Evolutionary conservation across 306 rosid species (phyloP).

Genomic region (Prinsepia uniflora): DNA sequence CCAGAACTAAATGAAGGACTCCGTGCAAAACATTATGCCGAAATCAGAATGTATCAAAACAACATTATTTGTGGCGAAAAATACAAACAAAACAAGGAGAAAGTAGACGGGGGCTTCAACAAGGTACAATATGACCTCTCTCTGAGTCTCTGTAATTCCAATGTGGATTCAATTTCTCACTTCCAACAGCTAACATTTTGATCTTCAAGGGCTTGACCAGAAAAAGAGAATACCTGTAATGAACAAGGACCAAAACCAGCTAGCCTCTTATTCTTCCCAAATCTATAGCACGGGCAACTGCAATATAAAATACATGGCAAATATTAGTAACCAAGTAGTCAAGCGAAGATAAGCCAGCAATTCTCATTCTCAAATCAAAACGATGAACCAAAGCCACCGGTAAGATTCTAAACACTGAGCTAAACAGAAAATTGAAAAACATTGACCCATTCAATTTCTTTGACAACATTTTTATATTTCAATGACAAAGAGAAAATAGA

Average conservation of each 20-base stretch:
- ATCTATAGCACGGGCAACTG: constrained; percentile 96
- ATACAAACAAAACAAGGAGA: constrained; percentile 2
- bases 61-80: neutral
- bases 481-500: neutral
- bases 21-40: constrained; percentile 51
- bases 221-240: neutral
- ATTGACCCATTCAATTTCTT: constrained; percentile 1
- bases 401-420: neutral
- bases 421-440: neutral
- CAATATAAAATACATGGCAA: constrained; percentile 30
- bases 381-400: neutral
- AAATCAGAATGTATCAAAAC: constrained; percentile 15
- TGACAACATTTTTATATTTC: neutral
- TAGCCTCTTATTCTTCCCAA: constrained; percentile 86
- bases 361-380: neutral
- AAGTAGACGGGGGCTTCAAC: constrained; percentile 4
- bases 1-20: constrained; percentile 49
- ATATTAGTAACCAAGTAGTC: neutral
- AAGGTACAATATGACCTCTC: too few species aligned
- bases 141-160: too few species aligned
- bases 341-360: neutral
- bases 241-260: too few species aligned
- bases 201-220: too few species aligned
- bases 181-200: too few species aligned
- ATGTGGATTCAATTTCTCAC: too few species aligned